Conservation (phyloP, 1,139 yeast species). For the Candida sojae region DNA sequence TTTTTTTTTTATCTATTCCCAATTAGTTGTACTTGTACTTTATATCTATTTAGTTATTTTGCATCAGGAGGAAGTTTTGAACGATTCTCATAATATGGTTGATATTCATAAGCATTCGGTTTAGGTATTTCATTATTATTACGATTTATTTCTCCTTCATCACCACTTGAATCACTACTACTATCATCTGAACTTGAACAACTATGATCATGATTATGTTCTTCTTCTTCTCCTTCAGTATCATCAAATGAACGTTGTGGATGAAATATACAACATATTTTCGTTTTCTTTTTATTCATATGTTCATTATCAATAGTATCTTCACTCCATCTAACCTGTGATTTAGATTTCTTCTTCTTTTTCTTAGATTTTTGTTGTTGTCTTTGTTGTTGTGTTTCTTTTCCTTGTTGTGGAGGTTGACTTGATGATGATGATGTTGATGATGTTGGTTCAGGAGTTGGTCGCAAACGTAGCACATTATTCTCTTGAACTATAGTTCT, state of each 20-base stretch:
- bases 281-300: slow-evolving; percentile 83
- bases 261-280: slow-evolving; percentile 94
- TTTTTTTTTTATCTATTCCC: too few species aligned
- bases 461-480: slow-evolving; percentile 7
- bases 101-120: slow-evolving; percentile 77
- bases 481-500: slow-evolving; percentile 5
- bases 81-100: slow-evolving; percentile 58
- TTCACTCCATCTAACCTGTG: slow-evolving; percentile 78
- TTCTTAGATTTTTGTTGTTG: slow-evolving; percentile 6
- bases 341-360: slow-evolving; percentile 27
- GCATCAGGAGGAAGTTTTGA: slow-evolving; percentile 10
- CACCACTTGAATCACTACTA: slow-evolving; percentile 38
- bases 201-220: slow-evolving; percentile 15
- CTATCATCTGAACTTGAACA: slow-evolving; percentile 37
- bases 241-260: slow-evolving; percentile 77
- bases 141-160: slow-evolving; percentile 13
- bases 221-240: slow-evolving; percentile 18
- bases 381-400: background rate
- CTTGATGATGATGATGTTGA: background rate
- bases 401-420: background rate
- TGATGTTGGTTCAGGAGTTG: slow-evolving; percentile 6
- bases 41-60: too few species aligned
- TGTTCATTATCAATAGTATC: slow-evolving; percentile 89
- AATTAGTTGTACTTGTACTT: background rate
- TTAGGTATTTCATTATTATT: slow-evolving; percentile 8